Evolutionary conservation across 208 protist genomes (phyloP).

Genomic region (Crithidia acanthocephali): DNA sequence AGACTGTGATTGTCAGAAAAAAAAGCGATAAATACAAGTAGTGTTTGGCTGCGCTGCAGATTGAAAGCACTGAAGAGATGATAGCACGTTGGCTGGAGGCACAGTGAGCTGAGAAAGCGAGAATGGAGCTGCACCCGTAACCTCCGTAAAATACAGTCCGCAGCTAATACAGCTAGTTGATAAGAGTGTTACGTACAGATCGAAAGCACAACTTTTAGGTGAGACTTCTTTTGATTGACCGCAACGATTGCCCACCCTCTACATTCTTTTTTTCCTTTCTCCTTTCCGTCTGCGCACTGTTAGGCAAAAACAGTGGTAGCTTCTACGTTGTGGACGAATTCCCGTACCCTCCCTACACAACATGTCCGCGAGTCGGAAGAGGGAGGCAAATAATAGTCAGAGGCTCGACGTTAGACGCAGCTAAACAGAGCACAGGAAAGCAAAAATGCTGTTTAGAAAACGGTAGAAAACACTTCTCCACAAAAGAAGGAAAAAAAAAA

Average conservation of each 20-base stretch:
- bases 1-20: no score
- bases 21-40: no score
- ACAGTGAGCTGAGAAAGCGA: no score
- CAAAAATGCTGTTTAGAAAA: background rate
- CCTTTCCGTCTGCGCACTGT: no score
- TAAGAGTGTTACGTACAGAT: background rate
- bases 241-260: conserved; percentile 2
- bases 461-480: background rate
- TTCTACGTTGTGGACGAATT: background rate
- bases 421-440: background rate
- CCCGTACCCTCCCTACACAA: background rate
- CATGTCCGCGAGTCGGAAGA: background rate
- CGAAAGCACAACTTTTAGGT: background rate
- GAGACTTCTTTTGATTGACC: conserved; percentile 6
- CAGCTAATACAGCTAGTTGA: no score
- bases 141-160: no score
- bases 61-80: no score
- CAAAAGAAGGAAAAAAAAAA: background rate
- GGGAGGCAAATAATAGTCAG: conserved; percentile 12
- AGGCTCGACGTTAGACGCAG: conserved; percentile 3
- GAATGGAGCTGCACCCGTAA: no score
- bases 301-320: background rate
- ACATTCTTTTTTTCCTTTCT: background rate
- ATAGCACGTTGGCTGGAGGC: no score
- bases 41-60: no score